Conservation (phyloP, 352 stramenopile species). For the Globisporangium sylvaticum region DNA sequence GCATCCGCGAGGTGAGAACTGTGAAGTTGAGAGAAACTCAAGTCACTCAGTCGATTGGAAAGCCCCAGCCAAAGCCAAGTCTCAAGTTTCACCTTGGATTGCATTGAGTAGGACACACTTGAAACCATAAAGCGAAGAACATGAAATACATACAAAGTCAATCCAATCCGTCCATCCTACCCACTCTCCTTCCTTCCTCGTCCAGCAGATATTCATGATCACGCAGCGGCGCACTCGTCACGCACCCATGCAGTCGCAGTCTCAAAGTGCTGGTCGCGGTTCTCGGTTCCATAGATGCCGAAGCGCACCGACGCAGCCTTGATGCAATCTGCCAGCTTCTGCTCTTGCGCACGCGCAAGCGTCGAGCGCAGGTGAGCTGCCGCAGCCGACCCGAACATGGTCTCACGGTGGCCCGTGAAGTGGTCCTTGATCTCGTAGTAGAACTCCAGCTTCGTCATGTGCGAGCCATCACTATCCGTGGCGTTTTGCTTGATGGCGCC, state of each 20-base stretch:
- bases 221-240: not conserved
- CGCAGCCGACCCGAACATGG: constrained; percentile 15
- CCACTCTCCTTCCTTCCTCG: not conserved
- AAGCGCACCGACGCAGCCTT: not conserved
- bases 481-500: not conserved
- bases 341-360: not conserved
- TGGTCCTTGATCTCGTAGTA: constrained; percentile 49
- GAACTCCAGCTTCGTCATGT: constrained; percentile 53
- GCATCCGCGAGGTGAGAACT: not conserved
- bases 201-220: not conserved
- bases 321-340: not conserved
- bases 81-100: not conserved
- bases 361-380: not conserved
- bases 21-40: not conserved
- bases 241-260: not conserved
- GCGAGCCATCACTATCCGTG: constrained; percentile 14
- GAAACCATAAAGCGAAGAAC: constrained; percentile 2
- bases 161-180: not conserved
- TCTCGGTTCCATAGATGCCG: not conserved
- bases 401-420: constrained; percentile 16
- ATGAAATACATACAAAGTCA: constrained; percentile 5
- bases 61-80: not conserved
- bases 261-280: not conserved
- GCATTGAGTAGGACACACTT: not conserved
- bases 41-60: not conserved